Percentiles rank a stretch among this genome's conserved stretches.
phyloP scores from a whole-genome alignment of 73 alveolate genomes.

The Tetrahymena thermophila region DNA sequence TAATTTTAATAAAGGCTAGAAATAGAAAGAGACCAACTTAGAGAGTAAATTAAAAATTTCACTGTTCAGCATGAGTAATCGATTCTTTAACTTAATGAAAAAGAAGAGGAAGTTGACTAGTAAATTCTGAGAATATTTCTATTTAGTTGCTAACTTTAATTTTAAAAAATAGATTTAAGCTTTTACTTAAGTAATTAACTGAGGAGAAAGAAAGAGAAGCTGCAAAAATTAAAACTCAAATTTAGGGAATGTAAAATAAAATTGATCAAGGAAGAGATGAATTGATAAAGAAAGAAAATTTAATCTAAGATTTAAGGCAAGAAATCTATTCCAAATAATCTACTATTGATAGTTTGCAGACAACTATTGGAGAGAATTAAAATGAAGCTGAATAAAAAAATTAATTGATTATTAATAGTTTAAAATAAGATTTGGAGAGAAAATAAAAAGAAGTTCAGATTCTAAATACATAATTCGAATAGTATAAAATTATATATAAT shows the following conservation, averaged over 20 bases:
- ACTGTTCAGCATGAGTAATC: neutral
- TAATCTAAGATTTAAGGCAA: neutral
- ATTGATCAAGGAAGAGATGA: neutral
- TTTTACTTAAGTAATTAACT: neutral
- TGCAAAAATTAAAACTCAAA: neutral
- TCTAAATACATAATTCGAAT: neutral
- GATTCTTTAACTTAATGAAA: neutral
- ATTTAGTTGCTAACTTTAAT: neutral
- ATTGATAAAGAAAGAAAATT: neutral
- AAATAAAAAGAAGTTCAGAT: neutral
- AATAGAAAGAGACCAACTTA: neutral
- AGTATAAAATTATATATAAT: neutral
- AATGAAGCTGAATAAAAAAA: neutral
- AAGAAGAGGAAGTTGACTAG: neutral
- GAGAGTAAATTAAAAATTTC: neutral
- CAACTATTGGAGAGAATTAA: neutral
- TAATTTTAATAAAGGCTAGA: neutral
- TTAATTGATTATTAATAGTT: neutral
- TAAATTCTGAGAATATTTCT: neutral
- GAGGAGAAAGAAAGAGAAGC: neutral
- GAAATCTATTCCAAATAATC: neutral
- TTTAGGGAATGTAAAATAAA: neutral
- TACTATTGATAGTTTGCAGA: neutral
- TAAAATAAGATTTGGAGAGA: neutral
- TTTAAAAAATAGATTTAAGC: neutral